Conservation (phyloP, 306 rosid genomes). For the Prunus salicina region DNA sequence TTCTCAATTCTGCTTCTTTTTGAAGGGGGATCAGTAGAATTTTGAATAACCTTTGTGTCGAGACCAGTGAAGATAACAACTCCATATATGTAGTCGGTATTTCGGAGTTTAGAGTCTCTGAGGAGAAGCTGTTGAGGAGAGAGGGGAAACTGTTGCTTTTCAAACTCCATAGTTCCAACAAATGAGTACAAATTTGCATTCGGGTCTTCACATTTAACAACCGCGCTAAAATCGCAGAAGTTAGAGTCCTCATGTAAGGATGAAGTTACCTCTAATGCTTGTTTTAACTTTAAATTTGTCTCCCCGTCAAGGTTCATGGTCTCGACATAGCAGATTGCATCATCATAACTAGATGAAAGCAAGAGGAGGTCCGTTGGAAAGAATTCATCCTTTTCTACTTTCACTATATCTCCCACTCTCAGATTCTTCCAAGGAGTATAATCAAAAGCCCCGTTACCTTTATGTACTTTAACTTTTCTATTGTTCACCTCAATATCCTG, state of each 20-base stretch:
- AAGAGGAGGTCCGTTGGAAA: constrained; percentile 89
- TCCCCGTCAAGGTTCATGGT: constrained; percentile 98
- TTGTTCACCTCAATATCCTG: constrained; percentile 86
- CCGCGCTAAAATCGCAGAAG: constrained; percentile 55
- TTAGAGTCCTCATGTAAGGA: constrained; percentile 46
- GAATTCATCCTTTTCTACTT: constrained; percentile 76
- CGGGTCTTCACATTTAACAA: constrained; percentile 85
- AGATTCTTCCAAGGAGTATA: constrained; percentile 77
- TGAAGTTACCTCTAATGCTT: constrained; percentile 79
- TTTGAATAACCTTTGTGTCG: constrained; percentile 91
- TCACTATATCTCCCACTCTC: constrained; percentile 84
- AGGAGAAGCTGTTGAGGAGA: constrained; percentile 89
- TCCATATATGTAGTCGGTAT: constrained; percentile 79
- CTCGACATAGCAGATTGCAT: constrained; percentile 91
- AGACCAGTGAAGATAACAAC: constrained; percentile 82
- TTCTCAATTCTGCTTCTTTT: constrained; percentile 90
- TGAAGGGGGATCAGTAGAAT: constrained; percentile 86
- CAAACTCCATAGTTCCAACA: constrained; percentile 71
- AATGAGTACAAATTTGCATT: constrained; percentile 87
- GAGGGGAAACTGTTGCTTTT: constrained; percentile 57
- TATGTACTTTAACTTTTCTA: constrained; percentile 69
- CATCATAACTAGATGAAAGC: constrained; percentile 88
- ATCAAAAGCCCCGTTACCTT: constrained; percentile 53
- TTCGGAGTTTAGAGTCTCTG: constrained; percentile 92
- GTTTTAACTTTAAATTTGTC: constrained; percentile 87